Base-by-base conservation (phyloP, 163 green algal species). In the Scenedesmus sp. region DNA sequence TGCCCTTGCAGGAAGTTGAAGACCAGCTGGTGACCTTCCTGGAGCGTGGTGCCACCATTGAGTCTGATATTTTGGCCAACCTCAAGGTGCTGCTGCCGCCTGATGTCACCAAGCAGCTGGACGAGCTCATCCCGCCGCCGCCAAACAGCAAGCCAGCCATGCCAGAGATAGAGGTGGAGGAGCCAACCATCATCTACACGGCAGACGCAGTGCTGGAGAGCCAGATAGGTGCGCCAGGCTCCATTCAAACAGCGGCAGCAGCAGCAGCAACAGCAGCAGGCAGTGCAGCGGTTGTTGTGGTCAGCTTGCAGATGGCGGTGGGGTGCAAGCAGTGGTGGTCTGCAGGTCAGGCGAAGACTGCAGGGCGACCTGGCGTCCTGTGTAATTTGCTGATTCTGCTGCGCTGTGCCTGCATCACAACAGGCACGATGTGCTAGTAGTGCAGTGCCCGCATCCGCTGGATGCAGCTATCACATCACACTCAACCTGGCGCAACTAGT, bases 1-100 rank as follows among this genome's bases (percentile, higher is more conserved):
- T 84, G 9, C 81, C 12, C n/a, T 46, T 92, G 85, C 93, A 95
- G 89, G 94, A 97, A 84, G 76, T 97, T 54, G 96, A 97, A 92
- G 92, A 94, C 18, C 94, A 92, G 0, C 76, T 97, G 34, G 88
- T 96, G 0, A 84, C 90, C n/a, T 97, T 96, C 76, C 86, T 97
- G 67, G 94, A 97, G 87, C 93, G 94, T 52, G 96, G 96, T 3
- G 93, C 94, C 59, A 94, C 81, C 4, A 77, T 96, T 8, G 96
- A 97, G 94, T 92, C 88, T 15, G 96, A 96, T 60, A 91, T 97
- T 26, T 87, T 97, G 57, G 81, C 88, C 3, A 96, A 94, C 87
- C 64, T 97, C 60, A 96, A 96, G 91, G 91, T 91, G 20, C 56
- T 95, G 16, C 90, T 96, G 84, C 95, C 94, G 5, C 81, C 92